Base-by-base conservation (phyloP, 164 flowering plant genomes). In the Berberis thunbergii region DNA sequence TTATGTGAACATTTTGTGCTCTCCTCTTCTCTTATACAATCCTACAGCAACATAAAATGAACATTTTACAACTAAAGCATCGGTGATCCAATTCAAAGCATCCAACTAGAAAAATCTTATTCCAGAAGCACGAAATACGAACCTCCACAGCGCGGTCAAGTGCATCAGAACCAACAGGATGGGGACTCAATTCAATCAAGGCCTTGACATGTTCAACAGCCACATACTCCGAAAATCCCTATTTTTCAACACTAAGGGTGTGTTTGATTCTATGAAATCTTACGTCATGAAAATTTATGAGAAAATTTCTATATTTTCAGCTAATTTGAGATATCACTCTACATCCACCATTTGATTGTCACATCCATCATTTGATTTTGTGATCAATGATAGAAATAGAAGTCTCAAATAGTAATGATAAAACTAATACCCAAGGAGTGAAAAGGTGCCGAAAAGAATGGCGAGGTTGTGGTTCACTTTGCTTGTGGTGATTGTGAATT, bases 161-260 rank as follows among this genome's bases (percentile, higher is more conserved):
- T 63, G 88, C 87, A 74, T 82, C 86, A 45, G 96, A 89, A 58
- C 89, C 96, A 75, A 94, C 86, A 53, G 92, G 83, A 73, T 87
- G 98, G 53, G 98, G 98, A 60, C 98, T 96, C 10, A 91, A 67
- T 55, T 69, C 57, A 60, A 90, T 83, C 73, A 94, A 78, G 1
- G 83, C 82, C 72, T 74, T 72, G 48, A 89, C 89, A 68, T 94
- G 98, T 63, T 86, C 77, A 77, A 87, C 63, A 0, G 97, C 96
- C 70, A 70, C 84, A 9, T 69, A 60, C 78, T 91, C 98, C 1
- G 98, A 87, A 64, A 94, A 94, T 4, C 98, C 97, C 52, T 89
- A 73, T 54, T 89, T 83, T 41, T 82, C 73, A 49, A 82, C 76
- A 1, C 63, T 70, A 38, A 91, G 79, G 1, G 97, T 26, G 26